Evolutionary conservation across 768 basidiomycete species (phyloP), one percentile per base, ranked within the genome.

Genomic region (Naganishia friedmannii): DNA sequence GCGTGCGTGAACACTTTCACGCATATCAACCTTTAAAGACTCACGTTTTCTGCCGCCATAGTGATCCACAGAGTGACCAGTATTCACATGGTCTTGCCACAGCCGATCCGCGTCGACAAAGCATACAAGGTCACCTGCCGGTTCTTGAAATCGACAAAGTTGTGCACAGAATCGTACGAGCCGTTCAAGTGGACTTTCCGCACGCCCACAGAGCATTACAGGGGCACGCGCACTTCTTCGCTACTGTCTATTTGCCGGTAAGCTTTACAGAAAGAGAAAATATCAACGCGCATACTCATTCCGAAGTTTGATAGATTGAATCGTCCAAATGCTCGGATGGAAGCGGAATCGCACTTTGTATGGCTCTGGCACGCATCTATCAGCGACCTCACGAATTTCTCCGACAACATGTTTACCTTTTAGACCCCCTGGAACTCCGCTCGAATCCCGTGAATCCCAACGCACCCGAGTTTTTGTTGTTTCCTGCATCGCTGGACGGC

Each of bases 261-360:
- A 23, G 48, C 23, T 26, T 51, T n/a, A 21, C 48, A 51, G 3
- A 51, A 51, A 51, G 17, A 51, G n/a, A 3, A 8, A 5, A 42
- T 13, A 8, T 15, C 42, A 42, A 42, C 7, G 23, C 48, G 48
- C 13, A 26, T 26, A 21, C 48, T 51, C 3, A 51, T 51, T 7
- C 48, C 3, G 6, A 7, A 7, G 3, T 3, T 12, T 26, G 48
- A 4, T 51, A 51, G 48, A 51, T 51, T 51, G 48, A 51, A 51
- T n/a, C 48, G 4, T 51, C 48, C n/a, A 51, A 51, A 51, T 51
- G 48, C 48, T 51, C 48, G 48, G 23, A 51, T 23, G 48, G 48
- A n/a, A 51, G 23, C n/a, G 48, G 48, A 12, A 51, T 51, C n/a
- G 48, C 48, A 3, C 17, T 51, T 51, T 51, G n/a, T 21, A 3